Conservation (phyloP, 139 green algal species). For the Micractinium sp. region DNA sequence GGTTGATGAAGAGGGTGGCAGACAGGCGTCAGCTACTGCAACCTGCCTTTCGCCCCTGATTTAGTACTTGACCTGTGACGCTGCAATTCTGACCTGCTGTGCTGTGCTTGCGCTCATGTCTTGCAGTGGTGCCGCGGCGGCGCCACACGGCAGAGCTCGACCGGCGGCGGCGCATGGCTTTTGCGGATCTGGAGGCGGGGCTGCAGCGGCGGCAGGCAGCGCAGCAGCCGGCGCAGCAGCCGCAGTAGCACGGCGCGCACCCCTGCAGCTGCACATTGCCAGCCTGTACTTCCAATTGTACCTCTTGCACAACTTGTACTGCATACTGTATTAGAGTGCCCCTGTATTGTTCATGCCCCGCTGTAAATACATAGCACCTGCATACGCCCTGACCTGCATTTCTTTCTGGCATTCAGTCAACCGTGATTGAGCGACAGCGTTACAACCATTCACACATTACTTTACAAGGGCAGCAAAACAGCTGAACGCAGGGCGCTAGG, state of each 20-base stretch:
- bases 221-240: neutral
- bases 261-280: neutral
- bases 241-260: neutral
- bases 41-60: neutral
- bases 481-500: too few relatives aligned
- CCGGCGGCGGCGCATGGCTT: neutral
- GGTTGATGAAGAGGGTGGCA: neutral
- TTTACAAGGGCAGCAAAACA: too few relatives aligned
- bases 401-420: too few relatives aligned
- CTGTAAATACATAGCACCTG: too few relatives aligned
- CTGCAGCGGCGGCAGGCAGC: neutral
- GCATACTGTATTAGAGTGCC: neutral
- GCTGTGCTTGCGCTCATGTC: neutral
- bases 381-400: too few relatives aligned
- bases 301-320: neutral
- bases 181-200: neutral
- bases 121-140: neutral
- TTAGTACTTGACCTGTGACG: neutral
- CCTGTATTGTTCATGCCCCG: too few relatives aligned
- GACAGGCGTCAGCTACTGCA: neutral
- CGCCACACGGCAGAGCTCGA: neutral
- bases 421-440: too few relatives aligned
- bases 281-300: neutral
- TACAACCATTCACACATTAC: too few relatives aligned
- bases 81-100: neutral